Conservation (phyloP, 2,329 filamentous ascomycete genomes). For the Exophiala bonariae region DNA sequence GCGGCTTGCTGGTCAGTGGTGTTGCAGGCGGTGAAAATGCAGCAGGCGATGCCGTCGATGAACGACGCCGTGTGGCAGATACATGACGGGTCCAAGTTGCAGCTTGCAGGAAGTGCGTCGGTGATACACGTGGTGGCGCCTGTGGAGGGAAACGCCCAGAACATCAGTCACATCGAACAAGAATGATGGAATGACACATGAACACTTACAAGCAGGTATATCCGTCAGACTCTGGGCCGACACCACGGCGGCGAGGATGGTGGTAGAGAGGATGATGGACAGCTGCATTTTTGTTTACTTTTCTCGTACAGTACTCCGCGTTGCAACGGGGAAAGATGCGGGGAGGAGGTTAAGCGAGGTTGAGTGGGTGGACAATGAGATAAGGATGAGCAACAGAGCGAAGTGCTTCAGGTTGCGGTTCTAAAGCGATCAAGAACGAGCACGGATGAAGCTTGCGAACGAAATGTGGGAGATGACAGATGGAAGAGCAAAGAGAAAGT, state of each 20-base stretch:
- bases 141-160: neutral
- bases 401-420: no score
- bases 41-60: conserved; percentile 51
- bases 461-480: no score
- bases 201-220: conserved; percentile 22
- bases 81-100: conserved; percentile 47
- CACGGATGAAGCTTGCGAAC: no score
- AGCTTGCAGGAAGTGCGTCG: conserved; percentile 40
- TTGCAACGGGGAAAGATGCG: neutral
- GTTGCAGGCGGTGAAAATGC: conserved; percentile 47
- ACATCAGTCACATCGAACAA: conserved; percentile 2
- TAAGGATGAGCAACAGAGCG: neutral
- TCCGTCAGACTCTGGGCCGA: conserved; percentile 12
- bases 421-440: no score
- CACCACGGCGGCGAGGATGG: conserved; percentile 16
- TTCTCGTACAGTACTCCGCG: neutral
- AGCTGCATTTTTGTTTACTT: conserved; percentile 9
- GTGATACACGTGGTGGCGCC: conserved; percentile 37
- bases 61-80: conserved; percentile 51
- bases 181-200: no score
- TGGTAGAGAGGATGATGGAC: conserved; percentile 14
- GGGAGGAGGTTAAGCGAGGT: no score
- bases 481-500: no score
- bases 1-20: conserved; percentile 42
- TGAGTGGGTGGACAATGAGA: neutral